Evolutionary conservation across 306 rosid species (phyloP), one percentile per base, ranked within the genome.

Genomic region (Quillaja saponaria): DNA sequence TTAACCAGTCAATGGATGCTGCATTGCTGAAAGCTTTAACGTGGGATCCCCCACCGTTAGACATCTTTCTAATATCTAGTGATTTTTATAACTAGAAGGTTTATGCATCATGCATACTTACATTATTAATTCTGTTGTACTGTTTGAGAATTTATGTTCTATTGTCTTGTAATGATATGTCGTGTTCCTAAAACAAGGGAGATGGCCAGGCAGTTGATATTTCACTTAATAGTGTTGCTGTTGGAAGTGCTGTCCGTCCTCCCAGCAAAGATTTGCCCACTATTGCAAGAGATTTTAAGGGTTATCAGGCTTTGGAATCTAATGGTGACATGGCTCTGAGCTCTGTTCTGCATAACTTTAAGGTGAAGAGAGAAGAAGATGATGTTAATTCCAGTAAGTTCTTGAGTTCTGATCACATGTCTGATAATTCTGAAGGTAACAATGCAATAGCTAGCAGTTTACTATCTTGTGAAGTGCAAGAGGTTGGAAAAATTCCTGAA

Each of bases 121-220:
- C 68, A 35, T 31, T 51, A 34, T 41, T 40, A 8, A 59, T 51
- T 34, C 49, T 53, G 55, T 45, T 69, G 38, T 53, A 42, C 68
- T 64, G 53, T 65, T 64, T 71, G 49, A 64, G 67, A 57, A 54
- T 67, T 71, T 42, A 53, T 49, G 59, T 56, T 52, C 34, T 57
- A 67, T 48, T 38, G 53, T 50, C 34, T 65, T 58, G 48, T 73
- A 71, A 75, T 70, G 78, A 83, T 64, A 67, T 71, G 47, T 85
- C 57, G 67, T 72, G 74, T 78, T 68, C 68, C 47, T 71, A 76
- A 52, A 72, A 62, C 66, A 82, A 88, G 99, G 80, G 75, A 76
- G 82, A 68, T 63, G 63, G 67, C 73, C 63, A 54, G 69, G 78
- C 46, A 14, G 66, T 69, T 58, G 68, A 53, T 34, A 59, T 47